These are phyloP conservation scores for Penicillium sp. DNA, from an alignment of 2,329 filamentous ascomycete species.

Conservation along the genomic window DNA sequence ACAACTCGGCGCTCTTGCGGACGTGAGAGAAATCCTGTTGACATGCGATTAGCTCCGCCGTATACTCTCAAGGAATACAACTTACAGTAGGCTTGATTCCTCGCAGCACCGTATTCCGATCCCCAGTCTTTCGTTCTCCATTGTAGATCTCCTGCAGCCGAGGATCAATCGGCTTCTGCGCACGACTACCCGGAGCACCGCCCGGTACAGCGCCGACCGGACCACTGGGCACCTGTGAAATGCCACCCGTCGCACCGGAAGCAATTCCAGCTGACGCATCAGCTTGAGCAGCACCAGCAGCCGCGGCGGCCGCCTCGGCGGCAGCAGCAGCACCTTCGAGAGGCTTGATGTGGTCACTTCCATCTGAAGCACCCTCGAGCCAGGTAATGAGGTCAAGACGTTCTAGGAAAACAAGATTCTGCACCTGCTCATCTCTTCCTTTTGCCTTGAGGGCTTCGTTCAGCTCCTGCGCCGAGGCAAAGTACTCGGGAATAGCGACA, in stretches of 20 bases:
- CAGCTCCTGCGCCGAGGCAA: conserved; percentile 74
- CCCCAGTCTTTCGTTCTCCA: conserved; percentile 85
- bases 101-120: conserved; percentile 82
- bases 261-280: conserved; percentile 51
- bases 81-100: conserved; percentile 83
- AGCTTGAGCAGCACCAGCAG: conserved; percentile 43
- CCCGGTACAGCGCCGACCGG: conserved; percentile 39
- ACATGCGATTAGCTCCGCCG: conserved; percentile 9
- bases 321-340: conserved; percentile 61
- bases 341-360: conserved; percentile 89
- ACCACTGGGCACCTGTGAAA: conserved; percentile 40
- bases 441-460: conserved; percentile 67
- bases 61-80: neutral
- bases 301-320: conserved; percentile 40
- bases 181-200: conserved; percentile 40
- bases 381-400: conserved; percentile 88
- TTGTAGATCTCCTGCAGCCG: conserved; percentile 84
- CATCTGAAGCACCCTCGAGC: conserved; percentile 84
- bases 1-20: conserved; percentile 76
- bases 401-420: conserved; percentile 89
- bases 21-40: conserved; percentile 87
- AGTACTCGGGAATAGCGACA: conserved; percentile 85
- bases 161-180: conserved; percentile 73
- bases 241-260: conserved; percentile 49
- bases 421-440: conserved; percentile 60